Conservation (phyloP, 2,329 filamentous ascomycete species). For the Emydomyces testavorans region DNA sequence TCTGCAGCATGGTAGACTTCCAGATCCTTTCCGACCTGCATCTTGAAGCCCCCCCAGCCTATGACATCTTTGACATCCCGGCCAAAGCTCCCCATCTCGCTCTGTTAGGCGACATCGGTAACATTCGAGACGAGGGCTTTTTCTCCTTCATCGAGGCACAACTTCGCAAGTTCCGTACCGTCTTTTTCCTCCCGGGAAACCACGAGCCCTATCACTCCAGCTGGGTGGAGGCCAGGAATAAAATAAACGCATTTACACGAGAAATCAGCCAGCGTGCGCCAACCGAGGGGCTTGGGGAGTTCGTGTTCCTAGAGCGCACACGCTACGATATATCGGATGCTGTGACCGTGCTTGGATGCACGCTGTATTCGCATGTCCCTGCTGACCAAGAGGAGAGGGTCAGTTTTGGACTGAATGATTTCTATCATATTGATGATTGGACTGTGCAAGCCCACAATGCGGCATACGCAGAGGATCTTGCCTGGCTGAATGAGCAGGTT, state of each 20-base stretch:
- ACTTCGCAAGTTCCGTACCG: slow-evolving; percentile 38
- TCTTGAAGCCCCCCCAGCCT: slow-evolving; percentile 41
- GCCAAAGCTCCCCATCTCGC: slow-evolving; percentile 43
- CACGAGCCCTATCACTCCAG: slow-evolving; percentile 43
- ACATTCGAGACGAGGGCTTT: slow-evolving; percentile 35
- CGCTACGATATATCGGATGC: slow-evolving; percentile 30
- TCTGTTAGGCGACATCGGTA: slow-evolving; percentile 48
- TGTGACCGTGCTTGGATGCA: slow-evolving; percentile 38
- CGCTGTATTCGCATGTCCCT: slow-evolving; percentile 41
- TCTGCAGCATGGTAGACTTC: slow-evolving; percentile 16
- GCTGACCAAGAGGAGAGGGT: slow-evolving; percentile 30
- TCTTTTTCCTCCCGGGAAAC: slow-evolving; percentile 47
- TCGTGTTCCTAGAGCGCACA: slow-evolving; percentile 34
- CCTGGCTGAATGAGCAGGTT: slow-evolving; percentile 33
- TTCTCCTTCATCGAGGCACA: slow-evolving; percentile 40
- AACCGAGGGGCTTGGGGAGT: slow-evolving; percentile 21
- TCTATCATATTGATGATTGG: slow-evolving; percentile 37
- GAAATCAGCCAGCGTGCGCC: slow-evolving; percentile 16
- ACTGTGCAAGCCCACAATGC: slow-evolving; percentile 24
- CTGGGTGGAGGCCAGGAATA: slow-evolving; percentile 21
- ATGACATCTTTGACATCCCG: slow-evolving; percentile 41
- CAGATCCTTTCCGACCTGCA: slow-evolving; percentile 50
- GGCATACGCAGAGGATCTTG: slow-evolving; percentile 26
- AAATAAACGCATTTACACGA: slow-evolving; percentile 21
- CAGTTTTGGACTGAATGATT: slow-evolving; percentile 41